Conservation (phyloP, 75 land plant genomes). For the Gnetum montanum region DNA sequence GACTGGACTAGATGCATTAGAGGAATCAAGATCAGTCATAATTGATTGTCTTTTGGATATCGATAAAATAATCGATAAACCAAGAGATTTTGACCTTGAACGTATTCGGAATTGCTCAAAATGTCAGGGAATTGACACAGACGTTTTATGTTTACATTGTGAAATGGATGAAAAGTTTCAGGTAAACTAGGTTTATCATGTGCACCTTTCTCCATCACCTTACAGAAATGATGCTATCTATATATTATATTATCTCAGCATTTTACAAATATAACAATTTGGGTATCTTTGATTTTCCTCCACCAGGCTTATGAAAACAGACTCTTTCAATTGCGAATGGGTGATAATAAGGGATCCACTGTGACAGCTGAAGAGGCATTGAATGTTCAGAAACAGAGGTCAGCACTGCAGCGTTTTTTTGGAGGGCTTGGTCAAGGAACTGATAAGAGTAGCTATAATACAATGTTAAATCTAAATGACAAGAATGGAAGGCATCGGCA, state of each 20-base stretch:
- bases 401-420: constrained; percentile 39
- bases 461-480: constrained; percentile 3
- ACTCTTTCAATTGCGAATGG: constrained; percentile 55
- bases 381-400: constrained; percentile 36
- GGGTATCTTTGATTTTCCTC: not conserved
- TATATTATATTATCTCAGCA: not conserved
- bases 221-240: not conserved
- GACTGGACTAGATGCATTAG: constrained; percentile 57
- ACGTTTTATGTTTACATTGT: constrained; percentile 70
- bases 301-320: constrained; percentile 76
- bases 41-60: constrained; percentile 57
- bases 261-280: not conserved
- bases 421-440: constrained; percentile 16
- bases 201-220: too few species aligned
- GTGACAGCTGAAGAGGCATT: constrained; percentile 80
- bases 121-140: constrained; percentile 40
- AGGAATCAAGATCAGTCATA: constrained; percentile 39
- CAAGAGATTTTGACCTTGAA: constrained; percentile 52
- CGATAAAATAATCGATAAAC: constrained; percentile 73
- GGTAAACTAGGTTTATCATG: constrained; percentile 29
- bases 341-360: constrained; percentile 26
- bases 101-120: constrained; percentile 63
- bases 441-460: constrained; percentile 5
- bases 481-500: constrained; percentile 26
- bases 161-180: constrained; percentile 76